Conservation (phyloP, 2,329 filamentous ascomycete genomes). For the Penicillium expansum region DNA sequence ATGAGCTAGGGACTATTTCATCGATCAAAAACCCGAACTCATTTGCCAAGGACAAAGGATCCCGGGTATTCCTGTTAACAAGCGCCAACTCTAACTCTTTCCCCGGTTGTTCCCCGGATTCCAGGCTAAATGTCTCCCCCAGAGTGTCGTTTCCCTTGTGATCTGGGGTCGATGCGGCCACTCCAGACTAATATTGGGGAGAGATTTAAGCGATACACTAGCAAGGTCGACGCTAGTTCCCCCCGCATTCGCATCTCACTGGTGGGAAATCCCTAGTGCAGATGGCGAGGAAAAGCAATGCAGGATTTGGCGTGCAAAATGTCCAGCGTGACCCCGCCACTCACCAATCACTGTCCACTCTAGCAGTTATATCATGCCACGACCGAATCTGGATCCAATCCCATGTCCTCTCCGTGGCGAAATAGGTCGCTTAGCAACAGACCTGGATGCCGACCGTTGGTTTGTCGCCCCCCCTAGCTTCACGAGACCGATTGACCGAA, state of each 20-base stretch:
- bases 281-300: background rate
- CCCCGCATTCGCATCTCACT: slow-evolving; percentile 12
- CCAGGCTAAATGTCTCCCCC: slow-evolving; percentile 6
- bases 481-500: background rate
- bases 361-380: background rate
- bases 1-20: background rate
- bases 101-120: slow-evolving; percentile 3
- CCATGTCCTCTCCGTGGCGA: slow-evolving; percentile 18
- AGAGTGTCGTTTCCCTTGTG: background rate
- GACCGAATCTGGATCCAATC: background rate
- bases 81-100: slow-evolving; percentile 1
- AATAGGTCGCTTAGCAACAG: slow-evolving; percentile 8
- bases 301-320: background rate
- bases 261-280: slow-evolving; percentile 15
- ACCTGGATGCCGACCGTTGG: background rate
- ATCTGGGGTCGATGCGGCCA: background rate
- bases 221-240: background rate
- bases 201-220: background rate
- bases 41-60: background rate
- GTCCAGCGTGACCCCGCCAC: slow-evolving; percentile 5
- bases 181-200: background rate
- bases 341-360: slow-evolving; percentile 11
- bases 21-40: background rate
- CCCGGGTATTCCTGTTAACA: background rate
- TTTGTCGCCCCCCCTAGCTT: slow-evolving; percentile 1